phyloP scores from a whole-genome alignment of 116 monocot species.

The Dioscorea cayenensis region DNA sequence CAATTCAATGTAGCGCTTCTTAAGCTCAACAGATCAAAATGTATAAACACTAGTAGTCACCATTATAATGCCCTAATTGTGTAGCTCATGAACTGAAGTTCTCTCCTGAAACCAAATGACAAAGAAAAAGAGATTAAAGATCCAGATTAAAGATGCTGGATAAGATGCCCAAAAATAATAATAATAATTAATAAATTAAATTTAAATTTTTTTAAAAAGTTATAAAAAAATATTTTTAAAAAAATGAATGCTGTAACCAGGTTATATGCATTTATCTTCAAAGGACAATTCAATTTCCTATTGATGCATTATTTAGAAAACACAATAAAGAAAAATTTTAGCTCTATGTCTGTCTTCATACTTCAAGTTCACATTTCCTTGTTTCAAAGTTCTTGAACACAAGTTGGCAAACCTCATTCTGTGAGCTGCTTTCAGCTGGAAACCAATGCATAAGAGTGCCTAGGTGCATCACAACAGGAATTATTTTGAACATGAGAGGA shows the following conservation, averaged over 20 bases:
- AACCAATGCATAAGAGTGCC: constrained; percentile 90
- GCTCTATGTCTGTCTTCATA: background rate
- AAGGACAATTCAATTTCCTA: background rate
- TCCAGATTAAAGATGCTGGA: background rate
- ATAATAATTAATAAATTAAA: no score
- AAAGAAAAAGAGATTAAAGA: background rate
- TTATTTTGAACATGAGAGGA: constrained; percentile 90
- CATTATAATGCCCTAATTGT: constrained; percentile 10
- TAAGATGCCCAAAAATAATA: no score
- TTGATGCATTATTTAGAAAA: background rate
- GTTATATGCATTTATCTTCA: no score
- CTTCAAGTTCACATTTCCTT: background rate
- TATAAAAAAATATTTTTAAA: no score
- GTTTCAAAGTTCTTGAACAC: background rate
- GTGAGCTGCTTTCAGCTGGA: constrained; percentile 60
- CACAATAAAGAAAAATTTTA: background rate
- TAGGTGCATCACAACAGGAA: constrained; percentile 81
- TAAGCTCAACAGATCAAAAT: no score
- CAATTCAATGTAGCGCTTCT: no score
- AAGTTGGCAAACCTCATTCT: constrained; percentile 40
- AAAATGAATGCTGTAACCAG: background rate
- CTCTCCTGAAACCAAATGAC: constrained; percentile 10
- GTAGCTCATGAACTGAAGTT: constrained; percentile 2
- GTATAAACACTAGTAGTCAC: no score
- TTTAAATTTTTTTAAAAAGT: no score